These are phyloP conservation scores for Colletotrichum sp. DNA, from an alignment of 2,329 filamentous ascomycete genomes.

Conservation along the genomic window DNA sequence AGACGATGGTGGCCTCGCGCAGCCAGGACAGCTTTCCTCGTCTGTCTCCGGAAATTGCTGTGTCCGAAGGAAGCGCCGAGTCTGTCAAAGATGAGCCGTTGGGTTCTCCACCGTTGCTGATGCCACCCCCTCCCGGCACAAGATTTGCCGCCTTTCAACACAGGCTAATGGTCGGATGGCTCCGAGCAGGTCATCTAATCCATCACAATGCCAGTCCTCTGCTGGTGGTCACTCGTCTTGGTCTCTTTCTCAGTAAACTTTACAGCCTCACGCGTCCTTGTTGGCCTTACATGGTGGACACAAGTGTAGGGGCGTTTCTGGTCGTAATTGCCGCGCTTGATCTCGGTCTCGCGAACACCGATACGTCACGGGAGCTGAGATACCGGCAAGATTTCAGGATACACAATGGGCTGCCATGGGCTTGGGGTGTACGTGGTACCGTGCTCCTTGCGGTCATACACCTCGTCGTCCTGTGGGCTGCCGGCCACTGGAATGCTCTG, in stretches of 20 bases:
- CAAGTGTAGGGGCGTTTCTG: constrained; percentile 70
- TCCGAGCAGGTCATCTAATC: constrained; percentile 36
- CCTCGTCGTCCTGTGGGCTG: constrained; percentile 38
- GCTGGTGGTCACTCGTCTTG: constrained; percentile 54
- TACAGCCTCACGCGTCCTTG: constrained; percentile 70
- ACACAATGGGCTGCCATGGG: constrained; percentile 18
- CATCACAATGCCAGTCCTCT: constrained; percentile 31
- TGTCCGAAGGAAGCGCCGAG: constrained; percentile 6
- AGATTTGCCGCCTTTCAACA: constrained; percentile 37
- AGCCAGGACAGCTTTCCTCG: constrained; percentile 41
- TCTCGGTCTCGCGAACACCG: constrained; percentile 44
- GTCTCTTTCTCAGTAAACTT: constrained; percentile 73
- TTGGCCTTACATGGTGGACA: constrained; percentile 71
- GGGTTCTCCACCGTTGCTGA: constrained; percentile 47
- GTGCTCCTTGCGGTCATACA: constrained; percentile 37
- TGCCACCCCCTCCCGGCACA: constrained; percentile 50
- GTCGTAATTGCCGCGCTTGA: constrained; percentile 73
- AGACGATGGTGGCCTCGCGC: constrained; percentile 45
- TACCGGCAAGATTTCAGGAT: not conserved
- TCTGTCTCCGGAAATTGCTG: constrained; percentile 33
- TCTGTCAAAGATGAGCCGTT: constrained; percentile 23
- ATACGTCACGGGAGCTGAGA: not conserved
- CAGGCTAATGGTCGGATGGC: constrained; percentile 37
- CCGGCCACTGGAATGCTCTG: constrained; percentile 35
- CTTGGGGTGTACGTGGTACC: constrained; percentile 35